These are phyloP conservation scores for Microthlaspi erraticum DNA, from an alignment of 345 rosid species.

Conservation along the genomic window DNA sequence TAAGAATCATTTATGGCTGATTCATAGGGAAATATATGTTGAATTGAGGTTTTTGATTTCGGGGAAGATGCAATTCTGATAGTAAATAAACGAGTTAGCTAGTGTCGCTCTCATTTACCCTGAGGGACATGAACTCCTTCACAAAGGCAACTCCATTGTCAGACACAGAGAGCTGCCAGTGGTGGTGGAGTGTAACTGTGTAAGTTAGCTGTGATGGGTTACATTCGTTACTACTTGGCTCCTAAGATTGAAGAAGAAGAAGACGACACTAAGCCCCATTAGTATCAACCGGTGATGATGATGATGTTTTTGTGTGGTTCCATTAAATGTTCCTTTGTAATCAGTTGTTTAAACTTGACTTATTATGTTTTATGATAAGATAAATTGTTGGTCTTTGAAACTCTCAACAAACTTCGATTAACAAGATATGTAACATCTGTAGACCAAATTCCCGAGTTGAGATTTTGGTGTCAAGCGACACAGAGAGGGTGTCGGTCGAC, in stretches of 20 bases:
- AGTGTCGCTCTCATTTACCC: slow-evolving; percentile 83
- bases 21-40: slow-evolving; percentile 7
- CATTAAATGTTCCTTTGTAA: slow-evolving; percentile 14
- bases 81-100: slow-evolving; percentile 98
- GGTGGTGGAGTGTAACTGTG: slow-evolving; percentile 95
- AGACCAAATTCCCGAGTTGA: no score
- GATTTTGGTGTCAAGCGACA: no score
- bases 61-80: slow-evolving; percentile 73
- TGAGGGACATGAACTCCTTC: slow-evolving; percentile 98
- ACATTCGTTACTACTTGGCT: slow-evolving; percentile 88
- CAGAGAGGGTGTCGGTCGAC: no score
- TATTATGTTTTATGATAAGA: slow-evolving; percentile 12
- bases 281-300: neutral
- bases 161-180: slow-evolving; percentile 83
- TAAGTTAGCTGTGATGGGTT: slow-evolving; percentile 98
- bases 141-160: slow-evolving; percentile 95
- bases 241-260: slow-evolving; percentile 99
- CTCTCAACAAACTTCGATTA: slow-evolving; percentile 1
- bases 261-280: slow-evolving; percentile 61
- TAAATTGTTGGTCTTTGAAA: slow-evolving; percentile 5
- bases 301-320: slow-evolving; percentile 21
- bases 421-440: no score
- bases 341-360: slow-evolving; percentile 13
- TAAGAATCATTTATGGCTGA: neutral
- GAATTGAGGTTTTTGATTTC: neutral